phyloP scores from a whole-genome alignment of 352 stramenopile species.

The Globisporangium middletonii region DNA sequence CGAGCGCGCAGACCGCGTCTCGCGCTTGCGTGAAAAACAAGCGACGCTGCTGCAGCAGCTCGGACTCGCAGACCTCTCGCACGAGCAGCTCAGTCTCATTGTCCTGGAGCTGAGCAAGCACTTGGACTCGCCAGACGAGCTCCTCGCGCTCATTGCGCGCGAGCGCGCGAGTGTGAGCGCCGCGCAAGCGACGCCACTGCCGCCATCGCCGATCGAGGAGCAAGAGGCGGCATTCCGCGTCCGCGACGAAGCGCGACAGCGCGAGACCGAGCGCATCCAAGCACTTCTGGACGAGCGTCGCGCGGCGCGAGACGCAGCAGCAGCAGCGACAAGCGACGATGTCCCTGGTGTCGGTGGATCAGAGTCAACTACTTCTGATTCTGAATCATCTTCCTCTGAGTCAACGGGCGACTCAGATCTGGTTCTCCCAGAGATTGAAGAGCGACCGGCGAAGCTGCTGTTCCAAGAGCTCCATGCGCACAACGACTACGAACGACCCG shows the following conservation, averaged over 20 bases:
- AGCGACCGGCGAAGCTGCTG: conserved; percentile 53
- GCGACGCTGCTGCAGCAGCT: conserved; percentile 41
- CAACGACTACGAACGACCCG: conserved; percentile 33
- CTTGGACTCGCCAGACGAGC: conserved; percentile 40
- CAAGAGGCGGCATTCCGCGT: conserved; percentile 40
- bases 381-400: too few relatives aligned
- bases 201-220: conserved; percentile 40
- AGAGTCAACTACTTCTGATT: too few relatives aligned
- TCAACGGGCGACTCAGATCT: conserved; percentile 29
- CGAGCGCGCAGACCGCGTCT: conserved; percentile 42
- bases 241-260: conserved; percentile 42
- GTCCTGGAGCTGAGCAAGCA: conserved; percentile 51
- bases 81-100: conserved; percentile 51
- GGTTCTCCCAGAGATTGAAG: conserved; percentile 39
- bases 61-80: conserved; percentile 48
- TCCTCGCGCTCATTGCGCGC: conserved; percentile 43
- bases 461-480: conserved; percentile 42
- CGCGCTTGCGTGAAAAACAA: conserved; percentile 35
- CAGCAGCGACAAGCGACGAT: conserved; percentile 19
- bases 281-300: conserved; percentile 42
- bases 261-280: conserved; percentile 50
- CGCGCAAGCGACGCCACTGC: conserved; percentile 18
- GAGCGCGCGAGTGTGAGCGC: conserved; percentile 26
- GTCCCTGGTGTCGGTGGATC: conserved; percentile 2
- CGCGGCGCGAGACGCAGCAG: conserved; percentile 19